A percentile compares a stretch with the other conserved stretches of the same genome.
Conservation (phyloP, 176 grass and related monocot genomes). For the Avena eriantha region DNA sequence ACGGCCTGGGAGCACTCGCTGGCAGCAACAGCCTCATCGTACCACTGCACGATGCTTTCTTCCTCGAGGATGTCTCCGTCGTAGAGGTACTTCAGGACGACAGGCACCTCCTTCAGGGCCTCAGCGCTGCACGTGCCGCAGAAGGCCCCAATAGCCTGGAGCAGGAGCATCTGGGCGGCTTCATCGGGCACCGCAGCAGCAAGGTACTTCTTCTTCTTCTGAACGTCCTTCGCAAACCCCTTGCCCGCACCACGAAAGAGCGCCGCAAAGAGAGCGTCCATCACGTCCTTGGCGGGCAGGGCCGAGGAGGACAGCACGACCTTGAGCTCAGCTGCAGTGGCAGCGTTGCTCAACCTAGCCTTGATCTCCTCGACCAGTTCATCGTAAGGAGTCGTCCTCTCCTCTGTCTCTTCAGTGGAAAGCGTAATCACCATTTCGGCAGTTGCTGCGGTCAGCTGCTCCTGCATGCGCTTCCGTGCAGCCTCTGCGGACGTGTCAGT, state of each 20-base stretch:
- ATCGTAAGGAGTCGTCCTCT: slow-evolving; percentile 43
- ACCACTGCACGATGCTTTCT: slow-evolving; percentile 74
- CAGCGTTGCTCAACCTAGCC: slow-evolving; percentile 50
- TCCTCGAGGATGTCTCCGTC: slow-evolving; percentile 78
- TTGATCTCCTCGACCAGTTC: slow-evolving; percentile 61
- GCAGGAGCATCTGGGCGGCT: slow-evolving; percentile 52
- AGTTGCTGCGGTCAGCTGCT: slow-evolving; percentile 81
- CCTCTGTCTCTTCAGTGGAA: slow-evolving; percentile 49
- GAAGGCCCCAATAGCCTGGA: slow-evolving; percentile 59
- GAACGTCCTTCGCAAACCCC: slow-evolving; percentile 77
- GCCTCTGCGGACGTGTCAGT: slow-evolving; percentile 83
- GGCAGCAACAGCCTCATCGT: slow-evolving; percentile 44
- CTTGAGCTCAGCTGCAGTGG: slow-evolving; percentile 58
- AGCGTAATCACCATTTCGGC: slow-evolving; percentile 85
- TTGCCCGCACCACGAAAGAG: slow-evolving; percentile 71
- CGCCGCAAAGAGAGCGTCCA: slow-evolving; percentile 62
- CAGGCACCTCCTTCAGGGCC: slow-evolving; percentile 75
- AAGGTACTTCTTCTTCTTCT: slow-evolving; percentile 71
- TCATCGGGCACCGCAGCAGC: slow-evolving; percentile 55
- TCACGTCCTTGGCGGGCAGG: slow-evolving; percentile 57
- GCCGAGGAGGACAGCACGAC: slow-evolving; percentile 38
- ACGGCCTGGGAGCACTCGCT: slow-evolving; percentile 48
- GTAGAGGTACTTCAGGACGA: slow-evolving; percentile 72
- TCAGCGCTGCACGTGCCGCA: slow-evolving; percentile 53
- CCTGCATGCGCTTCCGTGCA: slow-evolving; percentile 72